Conservation (phyloP, 108 stramenopile species). For the Cyclostephanos invisitatus region DNA sequence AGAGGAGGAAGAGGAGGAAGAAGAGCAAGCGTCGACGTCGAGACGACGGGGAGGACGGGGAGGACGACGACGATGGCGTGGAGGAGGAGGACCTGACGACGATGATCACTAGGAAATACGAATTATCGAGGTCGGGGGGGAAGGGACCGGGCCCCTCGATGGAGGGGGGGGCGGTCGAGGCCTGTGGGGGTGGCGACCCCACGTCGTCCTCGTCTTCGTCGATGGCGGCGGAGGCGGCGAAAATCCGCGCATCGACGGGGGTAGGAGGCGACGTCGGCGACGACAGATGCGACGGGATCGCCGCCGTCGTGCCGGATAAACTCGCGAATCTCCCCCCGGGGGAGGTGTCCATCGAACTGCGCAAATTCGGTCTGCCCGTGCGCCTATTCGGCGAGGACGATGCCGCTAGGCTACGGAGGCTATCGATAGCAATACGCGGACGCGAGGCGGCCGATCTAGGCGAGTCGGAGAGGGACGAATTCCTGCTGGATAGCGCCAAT, state of each 20-base stretch:
- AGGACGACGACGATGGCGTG: conserved; percentile 1
- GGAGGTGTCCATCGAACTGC: conserved; percentile 51
- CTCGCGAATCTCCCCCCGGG: conserved; percentile 10
- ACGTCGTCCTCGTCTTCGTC: background rate
- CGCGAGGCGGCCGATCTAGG: conserved; percentile 54
- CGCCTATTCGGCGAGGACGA: conserved; percentile 78
- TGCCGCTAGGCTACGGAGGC: conserved; percentile 38
- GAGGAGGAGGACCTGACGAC: conserved; percentile 30
- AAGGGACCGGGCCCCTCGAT: background rate
- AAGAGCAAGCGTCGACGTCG: conserved; percentile 8
- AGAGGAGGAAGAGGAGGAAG: conserved; percentile 16
- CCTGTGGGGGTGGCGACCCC: background rate
- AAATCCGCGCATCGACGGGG: background rate
- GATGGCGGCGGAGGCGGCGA: background rate
- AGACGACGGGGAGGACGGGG: conserved; percentile 6
- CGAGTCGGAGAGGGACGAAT: conserved; percentile 71
- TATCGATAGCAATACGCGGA: conserved; percentile 55
- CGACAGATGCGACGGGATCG: background rate
- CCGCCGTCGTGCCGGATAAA: conserved; percentile 3
- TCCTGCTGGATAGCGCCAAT: conserved; percentile 64
- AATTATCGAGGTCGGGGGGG: background rate
- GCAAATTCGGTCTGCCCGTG: conserved; percentile 67
- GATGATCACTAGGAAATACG: conserved; percentile 27
- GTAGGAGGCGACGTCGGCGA: background rate
- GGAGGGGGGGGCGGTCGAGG: background rate